Evolutionary conservation across 2,329 filamentous ascomycete genomes (phyloP).

Genomic region (Colletotrichum euphorbiae): DNA sequence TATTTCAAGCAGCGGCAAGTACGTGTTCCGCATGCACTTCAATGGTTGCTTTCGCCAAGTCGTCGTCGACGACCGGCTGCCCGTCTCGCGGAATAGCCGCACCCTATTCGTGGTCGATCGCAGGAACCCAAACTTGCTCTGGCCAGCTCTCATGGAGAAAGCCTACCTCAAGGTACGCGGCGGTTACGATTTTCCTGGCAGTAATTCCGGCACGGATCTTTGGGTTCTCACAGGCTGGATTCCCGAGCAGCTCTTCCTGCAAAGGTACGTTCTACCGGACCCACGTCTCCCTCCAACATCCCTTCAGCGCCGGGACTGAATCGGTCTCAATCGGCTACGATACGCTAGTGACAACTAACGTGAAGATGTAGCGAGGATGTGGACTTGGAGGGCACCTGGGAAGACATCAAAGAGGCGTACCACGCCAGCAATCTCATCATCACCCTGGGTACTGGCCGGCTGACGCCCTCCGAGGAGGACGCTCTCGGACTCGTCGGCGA

Average conservation of each 20-base stretch:
- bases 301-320: no score
- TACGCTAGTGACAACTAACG: conserved; percentile 10
- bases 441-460: conserved; percentile 88
- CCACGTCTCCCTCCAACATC: no score
- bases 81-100: conserved; percentile 78
- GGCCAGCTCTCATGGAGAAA: conserved; percentile 95
- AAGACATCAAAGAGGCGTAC: conserved; percentile 79
- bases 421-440: conserved; percentile 83
- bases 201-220: conserved; percentile 94
- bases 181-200: conserved; percentile 97
- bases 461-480: conserved; percentile 81
- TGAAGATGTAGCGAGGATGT: conserved; percentile 73
- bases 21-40: conserved; percentile 92
- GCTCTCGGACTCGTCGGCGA: conserved; percentile 86
- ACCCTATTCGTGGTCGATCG: conserved; percentile 90
- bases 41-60: conserved; percentile 93
- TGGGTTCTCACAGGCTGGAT: conserved; percentile 97
- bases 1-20: conserved; percentile 85
- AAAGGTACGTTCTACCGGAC: conserved; percentile 63
- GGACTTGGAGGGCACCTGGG: conserved; percentile 81
- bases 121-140: conserved; percentile 82
- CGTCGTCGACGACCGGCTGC: conserved; percentile 88
- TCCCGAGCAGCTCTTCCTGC: conserved; percentile 92
- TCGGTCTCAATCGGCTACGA: not conserved
- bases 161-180: conserved; percentile 95